Percentiles rank a stretch among this genome's conserved stretches.
phyloP scores from a whole-genome alignment of 2,329 filamentous ascomycete species.

The Dothiorella sarmentorum region DNA sequence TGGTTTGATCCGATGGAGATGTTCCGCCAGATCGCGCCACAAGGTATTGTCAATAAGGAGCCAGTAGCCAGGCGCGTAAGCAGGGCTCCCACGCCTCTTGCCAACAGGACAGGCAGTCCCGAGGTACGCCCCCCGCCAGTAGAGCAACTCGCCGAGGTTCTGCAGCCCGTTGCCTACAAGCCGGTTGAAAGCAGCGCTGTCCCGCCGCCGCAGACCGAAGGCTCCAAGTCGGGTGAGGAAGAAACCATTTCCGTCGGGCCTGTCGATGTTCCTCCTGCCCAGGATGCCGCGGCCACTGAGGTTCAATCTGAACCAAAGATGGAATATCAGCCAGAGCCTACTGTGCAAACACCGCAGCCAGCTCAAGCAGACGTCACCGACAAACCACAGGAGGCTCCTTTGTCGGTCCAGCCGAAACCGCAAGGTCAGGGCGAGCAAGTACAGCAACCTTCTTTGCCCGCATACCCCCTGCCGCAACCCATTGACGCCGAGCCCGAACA shows the following conservation, averaged over 20 bases:
- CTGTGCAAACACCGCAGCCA: not conserved
- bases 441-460: not conserved
- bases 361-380: not conserved
- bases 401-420: not conserved
- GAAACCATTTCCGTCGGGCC: not conserved
- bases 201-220: not conserved
- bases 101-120: constrained; percentile 20
- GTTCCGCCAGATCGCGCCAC: constrained; percentile 61
- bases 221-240: not conserved
- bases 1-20: constrained; percentile 66
- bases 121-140: not conserved
- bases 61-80: constrained; percentile 35
- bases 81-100: constrained; percentile 18
- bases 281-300: not conserved
- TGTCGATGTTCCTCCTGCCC: not conserved
- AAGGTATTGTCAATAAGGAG: constrained; percentile 47
- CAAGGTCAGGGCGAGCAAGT: not conserved
- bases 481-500: not conserved
- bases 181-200: not conserved
- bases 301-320: not conserved
- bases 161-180: not conserved
- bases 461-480: not conserved
- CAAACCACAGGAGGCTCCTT: not conserved
- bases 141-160: not conserved
- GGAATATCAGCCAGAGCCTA: constrained; percentile 1